phyloP scores from a whole-genome alignment of 805 yeast genomes.

The Saturnispora hagleri region DNA sequence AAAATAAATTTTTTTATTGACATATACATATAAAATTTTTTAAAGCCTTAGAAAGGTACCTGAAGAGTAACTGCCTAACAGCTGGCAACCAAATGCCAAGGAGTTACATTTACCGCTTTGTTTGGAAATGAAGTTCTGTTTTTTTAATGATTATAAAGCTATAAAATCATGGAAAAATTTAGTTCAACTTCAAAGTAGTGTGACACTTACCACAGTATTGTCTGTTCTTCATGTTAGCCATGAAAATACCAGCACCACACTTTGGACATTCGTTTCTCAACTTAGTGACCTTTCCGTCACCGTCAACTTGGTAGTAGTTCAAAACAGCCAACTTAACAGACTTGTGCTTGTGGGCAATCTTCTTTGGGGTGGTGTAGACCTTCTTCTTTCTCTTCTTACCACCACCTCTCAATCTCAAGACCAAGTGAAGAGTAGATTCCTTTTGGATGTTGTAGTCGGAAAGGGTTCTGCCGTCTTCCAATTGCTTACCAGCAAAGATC shows the following conservation, averaged over 20 bases:
- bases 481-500: conserved; percentile 96
- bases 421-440: conserved; percentile 95
- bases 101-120: neutral
- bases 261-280: conserved; percentile 97
- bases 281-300: conserved; percentile 97
- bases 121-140: neutral
- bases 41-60: neutral
- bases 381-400: conserved; percentile 99
- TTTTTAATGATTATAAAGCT: neutral
- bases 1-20: neutral
- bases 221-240: conserved; percentile 98
- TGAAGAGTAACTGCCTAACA: neutral
- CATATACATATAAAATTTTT: neutral
- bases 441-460: conserved; percentile 98
- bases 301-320: conserved; percentile 98
- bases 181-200: conserved; percentile 66
- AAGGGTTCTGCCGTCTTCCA: conserved; percentile 92
- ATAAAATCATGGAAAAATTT: conserved; percentile 5
- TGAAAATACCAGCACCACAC: conserved; percentile 99
- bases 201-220: conserved; percentile 99
- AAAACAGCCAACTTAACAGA: conserved; percentile 98
- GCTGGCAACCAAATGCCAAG: neutral
- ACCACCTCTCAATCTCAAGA: conserved; percentile 97
- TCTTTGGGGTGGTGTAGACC: conserved; percentile 99
- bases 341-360: conserved; percentile 99